Percentiles rank a stretch among this genome's conserved stretches.
These are phyloP conservation scores for Pythium grandisporangium DNA, from an alignment of 352 stramenopile species.

Conservation along the genomic window DNA sequence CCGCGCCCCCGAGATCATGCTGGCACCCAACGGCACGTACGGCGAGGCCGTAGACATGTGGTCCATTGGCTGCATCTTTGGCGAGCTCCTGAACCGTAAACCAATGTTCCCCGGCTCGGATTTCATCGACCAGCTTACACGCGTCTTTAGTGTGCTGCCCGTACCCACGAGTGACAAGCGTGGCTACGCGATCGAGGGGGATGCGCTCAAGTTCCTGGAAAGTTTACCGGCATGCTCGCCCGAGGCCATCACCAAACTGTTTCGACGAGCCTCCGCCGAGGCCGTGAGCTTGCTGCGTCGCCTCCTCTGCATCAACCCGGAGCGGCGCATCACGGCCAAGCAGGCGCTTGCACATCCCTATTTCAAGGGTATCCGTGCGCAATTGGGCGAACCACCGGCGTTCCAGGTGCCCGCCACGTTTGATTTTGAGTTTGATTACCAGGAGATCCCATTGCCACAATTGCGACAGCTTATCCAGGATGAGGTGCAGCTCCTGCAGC, in stretches of 20 bases:
- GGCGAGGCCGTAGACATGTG: constrained; percentile 81
- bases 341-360: constrained; percentile 90
- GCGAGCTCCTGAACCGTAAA: constrained; percentile 77
- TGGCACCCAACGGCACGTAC: constrained; percentile 70
- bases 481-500: constrained; percentile 59
- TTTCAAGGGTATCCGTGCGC: constrained; percentile 62
- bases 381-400: constrained; percentile 57
- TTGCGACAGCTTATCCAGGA: constrained; percentile 69
- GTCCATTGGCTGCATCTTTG: constrained; percentile 91
- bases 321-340: constrained; percentile 82
- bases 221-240: constrained; percentile 63
- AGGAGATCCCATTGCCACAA: constrained; percentile 45
- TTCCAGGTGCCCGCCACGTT: constrained; percentile 61
- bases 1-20: constrained; percentile 74
- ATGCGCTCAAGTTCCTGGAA: constrained; percentile 71
- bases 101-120: constrained; percentile 70
- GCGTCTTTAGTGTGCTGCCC: constrained; percentile 62
- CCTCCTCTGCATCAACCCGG: constrained; percentile 86
- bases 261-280: constrained; percentile 57
- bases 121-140: constrained; percentile 76
- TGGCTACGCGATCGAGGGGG: constrained; percentile 64
- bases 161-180: constrained; percentile 65
- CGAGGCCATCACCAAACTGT: constrained; percentile 53
- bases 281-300: constrained; percentile 54
- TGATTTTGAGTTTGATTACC: constrained; percentile 81